phyloP scores from a whole-genome alignment of 495 filamentous ascomycete species.

The Cudoniella acicularis region DNA sequence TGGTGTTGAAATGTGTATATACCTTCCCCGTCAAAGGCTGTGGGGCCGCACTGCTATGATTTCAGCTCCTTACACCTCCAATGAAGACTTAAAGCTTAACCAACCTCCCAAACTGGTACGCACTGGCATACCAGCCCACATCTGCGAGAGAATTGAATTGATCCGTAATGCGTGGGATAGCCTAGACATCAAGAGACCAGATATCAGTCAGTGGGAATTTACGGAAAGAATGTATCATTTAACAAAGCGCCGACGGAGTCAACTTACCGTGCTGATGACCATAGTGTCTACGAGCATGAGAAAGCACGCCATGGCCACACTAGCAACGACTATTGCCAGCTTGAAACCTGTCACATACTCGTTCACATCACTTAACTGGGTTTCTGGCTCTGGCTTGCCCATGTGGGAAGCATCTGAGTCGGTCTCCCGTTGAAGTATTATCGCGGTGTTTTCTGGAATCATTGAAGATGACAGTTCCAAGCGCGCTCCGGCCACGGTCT shows the following conservation, averaged over 20 bases:
- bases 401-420: no score
- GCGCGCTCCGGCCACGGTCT: no score
- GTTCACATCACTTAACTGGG: not conserved
- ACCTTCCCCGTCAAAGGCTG: constrained; percentile 44
- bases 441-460: no score
- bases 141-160: constrained; percentile 36
- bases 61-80: not conserved
- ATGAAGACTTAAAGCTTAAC: constrained; percentile 27
- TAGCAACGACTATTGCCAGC: constrained; percentile 20
- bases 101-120: constrained; percentile 40
- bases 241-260: no score
- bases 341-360: constrained; percentile 22
- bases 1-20: constrained; percentile 40
- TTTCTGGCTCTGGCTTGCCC: not conserved
- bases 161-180: constrained; percentile 37
- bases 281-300: constrained; percentile 45
- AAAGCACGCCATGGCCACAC: constrained; percentile 36
- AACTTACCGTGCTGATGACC: constrained; percentile 44
- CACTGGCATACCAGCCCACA: constrained; percentile 50
- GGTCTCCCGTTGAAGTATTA: no score
- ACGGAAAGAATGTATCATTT: constrained; percentile 21
- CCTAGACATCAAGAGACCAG: constrained; percentile 10
- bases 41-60: constrained; percentile 30
- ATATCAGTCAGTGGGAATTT: not conserved
- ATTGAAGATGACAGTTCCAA: no score